Conservation (phyloP, 2,329 filamentous ascomycete species). For the Helotiales sp. region DNA sequence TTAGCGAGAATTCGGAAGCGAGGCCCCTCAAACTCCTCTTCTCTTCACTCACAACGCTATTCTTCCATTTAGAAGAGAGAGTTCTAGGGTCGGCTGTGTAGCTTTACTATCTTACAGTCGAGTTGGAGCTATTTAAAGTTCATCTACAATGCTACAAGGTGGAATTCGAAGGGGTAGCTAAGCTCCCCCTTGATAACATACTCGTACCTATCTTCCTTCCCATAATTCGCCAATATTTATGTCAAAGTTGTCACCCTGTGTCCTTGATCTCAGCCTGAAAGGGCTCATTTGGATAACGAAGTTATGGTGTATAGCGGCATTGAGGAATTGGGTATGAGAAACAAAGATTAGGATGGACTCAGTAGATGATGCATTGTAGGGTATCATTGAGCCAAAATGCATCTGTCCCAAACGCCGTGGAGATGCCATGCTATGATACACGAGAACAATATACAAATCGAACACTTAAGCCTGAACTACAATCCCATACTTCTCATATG, state of each 20-base stretch:
- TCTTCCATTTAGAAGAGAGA: no score
- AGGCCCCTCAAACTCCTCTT: no score
- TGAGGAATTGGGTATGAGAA: slow-evolving; percentile 61
- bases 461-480: slow-evolving; percentile 22
- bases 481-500: slow-evolving; percentile 60
- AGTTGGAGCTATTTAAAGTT: slow-evolving; percentile 53
- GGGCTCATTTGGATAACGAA: no score
- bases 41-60: no score
- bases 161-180: not conserved
- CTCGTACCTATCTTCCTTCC: slow-evolving; percentile 74
- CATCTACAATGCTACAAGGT: not conserved
- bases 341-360: slow-evolving; percentile 32
- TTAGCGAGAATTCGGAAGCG: no score
- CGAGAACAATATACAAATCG: not conserved
- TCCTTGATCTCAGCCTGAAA: slow-evolving; percentile 75
- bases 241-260: no score
- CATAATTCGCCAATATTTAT: no score
- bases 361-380: not conserved
- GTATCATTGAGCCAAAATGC: not conserved
- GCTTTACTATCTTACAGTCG: no score
- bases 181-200: not conserved
- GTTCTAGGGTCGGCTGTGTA: no score
- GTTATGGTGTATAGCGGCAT: no score
- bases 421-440: not conserved
- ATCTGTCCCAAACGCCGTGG: not conserved